These are phyloP conservation scores for Ulvella scutata DNA, from an alignment of 139 green algal species.

Conservation along the genomic window DNA sequence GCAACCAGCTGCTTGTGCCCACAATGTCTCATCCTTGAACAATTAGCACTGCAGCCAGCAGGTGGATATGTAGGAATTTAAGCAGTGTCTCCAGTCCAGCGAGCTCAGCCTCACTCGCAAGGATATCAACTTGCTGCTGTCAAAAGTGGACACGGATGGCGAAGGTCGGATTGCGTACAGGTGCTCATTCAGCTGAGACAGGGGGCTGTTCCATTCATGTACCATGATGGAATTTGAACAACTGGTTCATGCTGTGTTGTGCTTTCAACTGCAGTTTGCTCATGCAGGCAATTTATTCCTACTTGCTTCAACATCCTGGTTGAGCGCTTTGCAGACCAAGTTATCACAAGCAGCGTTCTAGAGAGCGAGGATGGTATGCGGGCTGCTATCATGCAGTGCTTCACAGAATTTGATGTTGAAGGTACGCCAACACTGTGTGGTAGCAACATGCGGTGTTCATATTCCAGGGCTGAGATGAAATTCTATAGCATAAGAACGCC, in stretches of 20 bases:
- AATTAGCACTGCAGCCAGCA: background rate
- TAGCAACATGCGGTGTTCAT: too few relatives aligned
- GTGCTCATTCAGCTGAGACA: too few relatives aligned
- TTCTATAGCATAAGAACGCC: too few relatives aligned
- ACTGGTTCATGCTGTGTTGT: too few relatives aligned
- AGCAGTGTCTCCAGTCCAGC: slow-evolving; percentile 25
- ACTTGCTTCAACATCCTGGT: slow-evolving; percentile 7
- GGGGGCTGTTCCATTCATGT: too few relatives aligned
- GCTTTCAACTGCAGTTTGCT: too few relatives aligned
- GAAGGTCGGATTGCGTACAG: background rate
- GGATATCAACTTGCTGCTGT: slow-evolving; percentile 39
- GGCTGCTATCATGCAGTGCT: slow-evolving; percentile 18
- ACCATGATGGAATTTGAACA: too few relatives aligned
- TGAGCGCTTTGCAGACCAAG: slow-evolving; percentile 26
- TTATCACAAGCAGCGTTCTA: slow-evolving; percentile 20
- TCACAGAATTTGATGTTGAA: slow-evolving; percentile 9
- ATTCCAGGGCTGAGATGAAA: too few relatives aligned
- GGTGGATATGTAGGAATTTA: slow-evolving; percentile 23
- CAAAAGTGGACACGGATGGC: slow-evolving; percentile 18
- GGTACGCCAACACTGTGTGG: too few relatives aligned
- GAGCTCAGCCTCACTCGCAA: slow-evolving; percentile 39
- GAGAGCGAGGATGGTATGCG: slow-evolving; percentile 27
- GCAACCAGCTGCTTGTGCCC: background rate
- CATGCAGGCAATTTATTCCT: background rate
- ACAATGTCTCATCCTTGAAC: background rate